phyloP scores from a whole-genome alignment of 148 eudicot species.

The Camellia granthamiana region DNA sequence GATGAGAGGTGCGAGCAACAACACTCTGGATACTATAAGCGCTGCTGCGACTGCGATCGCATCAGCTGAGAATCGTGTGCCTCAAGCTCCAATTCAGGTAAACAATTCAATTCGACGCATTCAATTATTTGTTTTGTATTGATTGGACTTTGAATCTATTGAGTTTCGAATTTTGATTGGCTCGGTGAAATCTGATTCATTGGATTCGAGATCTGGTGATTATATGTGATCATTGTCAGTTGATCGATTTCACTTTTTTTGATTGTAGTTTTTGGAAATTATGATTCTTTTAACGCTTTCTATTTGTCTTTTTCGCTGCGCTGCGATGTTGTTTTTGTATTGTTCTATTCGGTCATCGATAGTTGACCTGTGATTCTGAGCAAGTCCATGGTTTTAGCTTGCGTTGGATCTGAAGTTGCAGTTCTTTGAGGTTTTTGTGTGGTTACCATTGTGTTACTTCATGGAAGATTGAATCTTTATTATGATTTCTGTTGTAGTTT shows the following conservation, averaged over 20 bases:
- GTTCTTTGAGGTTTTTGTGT: not conserved
- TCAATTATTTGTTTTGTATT: not conserved
- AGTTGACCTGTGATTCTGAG: slow-evolving; percentile 6
- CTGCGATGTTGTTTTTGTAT: not conserved
- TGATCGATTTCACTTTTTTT: slow-evolving; percentile 12
- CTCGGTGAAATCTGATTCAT: not conserved
- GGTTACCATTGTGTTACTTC: too few relatives aligned
- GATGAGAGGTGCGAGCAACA: slow-evolving; percentile 53
- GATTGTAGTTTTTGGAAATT: not conserved
- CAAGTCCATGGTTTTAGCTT: not conserved
- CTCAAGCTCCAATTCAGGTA: slow-evolving; percentile 60
- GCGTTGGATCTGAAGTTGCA: slow-evolving; percentile 14
- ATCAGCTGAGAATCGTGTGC: slow-evolving; percentile 61
- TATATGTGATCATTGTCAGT: not conserved
- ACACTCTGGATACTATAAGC: slow-evolving; percentile 68
- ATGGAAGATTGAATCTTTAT: too few relatives aligned
- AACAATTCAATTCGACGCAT: not conserved
- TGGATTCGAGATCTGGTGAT: slow-evolving; percentile 11
- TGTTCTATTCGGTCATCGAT: not conserved
- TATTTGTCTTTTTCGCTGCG: not conserved
- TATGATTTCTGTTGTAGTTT: too few relatives aligned
- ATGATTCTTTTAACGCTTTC: not conserved
- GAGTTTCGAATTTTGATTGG: not conserved
- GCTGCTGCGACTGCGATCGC: slow-evolving; percentile 92
- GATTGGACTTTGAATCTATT: slow-evolving; percentile 3